phyloP scores from a whole-genome alignment of 2,329 filamentous ascomycete genomes.

The Aspergillus sp. region DNA sequence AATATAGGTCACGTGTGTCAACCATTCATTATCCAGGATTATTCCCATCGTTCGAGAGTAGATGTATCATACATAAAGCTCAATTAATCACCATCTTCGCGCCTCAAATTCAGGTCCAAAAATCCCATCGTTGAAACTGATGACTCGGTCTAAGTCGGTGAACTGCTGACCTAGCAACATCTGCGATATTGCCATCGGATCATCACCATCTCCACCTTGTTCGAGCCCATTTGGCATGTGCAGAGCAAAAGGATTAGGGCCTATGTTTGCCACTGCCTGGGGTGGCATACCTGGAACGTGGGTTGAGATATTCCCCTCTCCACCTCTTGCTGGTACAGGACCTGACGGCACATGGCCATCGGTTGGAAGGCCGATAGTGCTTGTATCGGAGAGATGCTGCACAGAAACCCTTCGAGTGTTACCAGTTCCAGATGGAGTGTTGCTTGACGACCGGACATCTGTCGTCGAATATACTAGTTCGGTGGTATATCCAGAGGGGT shows the following conservation, averaged over 20 bases:
- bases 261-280: background rate
- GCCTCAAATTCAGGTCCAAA: slow-evolving; percentile 11
- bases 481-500: slow-evolving; percentile 10
- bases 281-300: no score
- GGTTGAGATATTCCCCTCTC: no score
- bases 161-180: slow-evolving; percentile 27
- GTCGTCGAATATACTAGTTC: slow-evolving; percentile 8
- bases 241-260: background rate
- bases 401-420: no score
- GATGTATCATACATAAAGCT: no score
- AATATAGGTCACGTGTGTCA: background rate
- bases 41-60: no score
- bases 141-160: slow-evolving; percentile 27
- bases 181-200: slow-evolving; percentile 22
- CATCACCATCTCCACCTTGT: slow-evolving; percentile 12
- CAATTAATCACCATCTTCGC: slow-evolving; percentile 7
- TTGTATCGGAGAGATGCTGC: no score
- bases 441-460: background rate
- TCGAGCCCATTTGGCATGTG: background rate
- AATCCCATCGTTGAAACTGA: slow-evolving; percentile 19
- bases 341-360: no score
- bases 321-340: no score
- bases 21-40: no score
- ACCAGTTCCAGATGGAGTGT: background rate
- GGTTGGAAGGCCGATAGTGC: no score